phyloP scores from a whole-genome alignment of 495 filamentous ascomycete genomes.

The Hypoxylon fuscum region DNA sequence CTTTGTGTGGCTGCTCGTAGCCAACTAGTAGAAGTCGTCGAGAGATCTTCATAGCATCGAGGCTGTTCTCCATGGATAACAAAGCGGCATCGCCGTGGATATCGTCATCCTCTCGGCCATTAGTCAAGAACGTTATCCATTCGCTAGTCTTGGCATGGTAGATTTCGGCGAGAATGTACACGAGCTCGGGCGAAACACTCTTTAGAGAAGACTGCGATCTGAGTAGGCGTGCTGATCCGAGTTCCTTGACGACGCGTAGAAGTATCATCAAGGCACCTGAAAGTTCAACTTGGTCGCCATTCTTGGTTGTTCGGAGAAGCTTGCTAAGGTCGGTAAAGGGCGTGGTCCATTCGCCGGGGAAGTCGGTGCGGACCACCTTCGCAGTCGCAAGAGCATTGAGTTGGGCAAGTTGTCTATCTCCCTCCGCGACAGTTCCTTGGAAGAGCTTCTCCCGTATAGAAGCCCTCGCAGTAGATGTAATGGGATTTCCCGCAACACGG shows the following conservation, averaged over 20 bases:
- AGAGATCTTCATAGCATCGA: conserved; percentile 80
- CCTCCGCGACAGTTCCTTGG: conserved; percentile 76
- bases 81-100: conserved; percentile 66
- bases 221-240: conserved; percentile 78
- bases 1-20: conserved; percentile 84
- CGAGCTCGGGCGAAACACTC: conserved; percentile 77
- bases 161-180: conserved; percentile 76
- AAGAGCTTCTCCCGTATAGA: conserved; percentile 77
- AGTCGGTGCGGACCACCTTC: conserved; percentile 89
- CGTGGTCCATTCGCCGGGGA: conserved; percentile 81
- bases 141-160: conserved; percentile 77
- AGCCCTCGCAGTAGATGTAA: conserved; percentile 76
- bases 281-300: conserved; percentile 63
- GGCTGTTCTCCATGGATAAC: conserved; percentile 74
- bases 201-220: conserved; percentile 76
- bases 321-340: conserved; percentile 66
- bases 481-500: conserved; percentile 68
- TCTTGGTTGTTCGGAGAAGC: conserved; percentile 61
- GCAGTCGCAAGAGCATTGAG: conserved; percentile 88
- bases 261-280: conserved; percentile 78
- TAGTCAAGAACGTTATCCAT: conserved; percentile 71
- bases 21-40: conserved; percentile 81
- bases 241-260: conserved; percentile 87
- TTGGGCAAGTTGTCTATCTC: conserved; percentile 74
- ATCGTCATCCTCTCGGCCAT: conserved; percentile 63